A percentile compares a stretch with the other conserved stretches of the same genome.
These are phyloP conservation scores for Manihot esculenta DNA, from an alignment of 441 rosid species.

Conservation along the genomic window DNA sequence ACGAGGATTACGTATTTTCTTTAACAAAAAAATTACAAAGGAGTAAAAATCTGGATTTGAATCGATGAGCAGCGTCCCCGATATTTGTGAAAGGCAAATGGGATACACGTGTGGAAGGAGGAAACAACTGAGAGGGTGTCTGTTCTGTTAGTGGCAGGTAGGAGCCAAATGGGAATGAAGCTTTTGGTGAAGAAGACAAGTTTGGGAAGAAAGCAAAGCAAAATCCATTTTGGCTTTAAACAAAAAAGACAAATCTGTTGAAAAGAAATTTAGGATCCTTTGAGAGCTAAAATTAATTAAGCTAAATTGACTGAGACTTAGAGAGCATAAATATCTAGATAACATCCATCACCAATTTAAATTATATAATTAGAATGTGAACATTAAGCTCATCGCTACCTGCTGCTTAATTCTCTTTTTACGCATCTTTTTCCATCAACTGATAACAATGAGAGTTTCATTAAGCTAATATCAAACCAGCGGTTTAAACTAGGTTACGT, in stretches of 20 bases:
- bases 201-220: constrained; percentile 12
- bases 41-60: too few relatives aligned
- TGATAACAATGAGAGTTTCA: constrained; percentile 3
- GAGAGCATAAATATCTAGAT: constrained; percentile 25
- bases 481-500: constrained; percentile 27
- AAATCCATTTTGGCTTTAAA: constrained; percentile 1
- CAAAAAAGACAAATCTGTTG: not conserved
- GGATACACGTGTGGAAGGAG: not conserved
- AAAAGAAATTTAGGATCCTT: constrained; percentile 23
- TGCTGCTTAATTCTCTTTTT: not conserved
- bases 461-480: constrained; percentile 9
- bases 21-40: too few relatives aligned
- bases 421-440: not conserved
- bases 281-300: not conserved
- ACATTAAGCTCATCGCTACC: not conserved
- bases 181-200: constrained; percentile 21
- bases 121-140: not conserved
- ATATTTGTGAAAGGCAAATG: too few relatives aligned
- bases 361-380: constrained; percentile 1
- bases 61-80: too few relatives aligned
- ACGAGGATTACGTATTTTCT: too few relatives aligned
- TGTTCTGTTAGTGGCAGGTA: not conserved
- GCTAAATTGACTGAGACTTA: constrained; percentile 21
- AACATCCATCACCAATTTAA: constrained; percentile 16
- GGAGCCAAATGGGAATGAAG: constrained; percentile 28